Percentiles rank a stretch among this genome's conserved stretches.
These are phyloP conservation scores for Violaceomyces palustris DNA, from an alignment of 1,284 basidiomycete genomes.

Conservation along the genomic window DNA sequence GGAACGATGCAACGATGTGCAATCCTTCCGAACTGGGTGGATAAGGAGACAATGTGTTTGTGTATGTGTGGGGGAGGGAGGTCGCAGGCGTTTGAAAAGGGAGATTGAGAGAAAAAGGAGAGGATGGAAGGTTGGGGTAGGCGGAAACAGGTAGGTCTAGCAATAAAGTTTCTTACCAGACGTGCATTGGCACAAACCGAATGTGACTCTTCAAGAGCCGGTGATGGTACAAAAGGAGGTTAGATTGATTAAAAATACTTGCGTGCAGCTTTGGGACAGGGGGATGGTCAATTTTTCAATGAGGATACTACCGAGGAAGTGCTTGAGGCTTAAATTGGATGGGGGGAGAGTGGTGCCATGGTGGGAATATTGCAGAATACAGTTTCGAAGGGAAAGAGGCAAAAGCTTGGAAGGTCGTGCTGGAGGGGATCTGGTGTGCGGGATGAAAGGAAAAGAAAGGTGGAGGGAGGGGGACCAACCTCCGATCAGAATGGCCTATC, in stretches of 20 bases:
- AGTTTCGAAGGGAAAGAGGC: conserved; percentile 1
- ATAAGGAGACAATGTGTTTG: background rate
- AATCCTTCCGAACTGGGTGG: background rate
- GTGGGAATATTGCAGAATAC: no score
- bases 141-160: background rate
- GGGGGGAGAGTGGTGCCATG: background rate
- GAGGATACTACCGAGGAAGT: background rate
- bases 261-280: background rate
- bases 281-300: background rate
- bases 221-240: conserved; percentile 1
- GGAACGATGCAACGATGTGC: background rate
- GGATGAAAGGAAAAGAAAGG: background rate
- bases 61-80: background rate
- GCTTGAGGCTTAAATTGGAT: background rate
- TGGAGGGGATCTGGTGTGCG: conserved; percentile 2
- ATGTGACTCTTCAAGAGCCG: no score
- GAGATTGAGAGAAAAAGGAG: background rate
- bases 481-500: background rate
- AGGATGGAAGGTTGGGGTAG: background rate
- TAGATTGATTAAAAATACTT: conserved; percentile 1
- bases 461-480: conserved; percentile 11
- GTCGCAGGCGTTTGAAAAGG: background rate
- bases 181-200: no score
- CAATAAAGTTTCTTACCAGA: conserved; percentile 6
- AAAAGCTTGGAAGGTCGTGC: conserved; percentile 5